Evolutionary conservation across 805 yeast species (phyloP).

Genomic region (Candida alai): DNA sequence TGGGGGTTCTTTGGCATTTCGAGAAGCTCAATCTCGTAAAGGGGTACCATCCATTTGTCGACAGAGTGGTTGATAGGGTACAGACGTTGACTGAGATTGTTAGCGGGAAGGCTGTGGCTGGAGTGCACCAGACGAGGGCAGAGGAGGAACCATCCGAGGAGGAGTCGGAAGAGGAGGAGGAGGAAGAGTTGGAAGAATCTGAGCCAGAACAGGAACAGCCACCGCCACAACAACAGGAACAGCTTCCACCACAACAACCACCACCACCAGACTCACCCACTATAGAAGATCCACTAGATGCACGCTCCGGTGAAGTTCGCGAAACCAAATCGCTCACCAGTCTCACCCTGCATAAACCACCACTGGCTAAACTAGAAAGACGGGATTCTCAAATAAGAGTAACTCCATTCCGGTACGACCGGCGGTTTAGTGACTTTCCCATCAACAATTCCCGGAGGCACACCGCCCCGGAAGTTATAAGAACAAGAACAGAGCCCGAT

Average conservation of each 20-base stretch:
- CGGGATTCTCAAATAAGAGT: slow-evolving; percentile 8
- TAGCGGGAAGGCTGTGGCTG: too few species aligned
- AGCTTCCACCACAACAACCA: too few species aligned
- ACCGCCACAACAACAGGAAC: background rate
- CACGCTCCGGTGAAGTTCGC: too few species aligned
- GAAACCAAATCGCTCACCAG: too few species aligned
- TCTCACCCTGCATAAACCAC: too few species aligned
- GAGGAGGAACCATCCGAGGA: background rate
- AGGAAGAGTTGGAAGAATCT: slow-evolving; percentile 1
- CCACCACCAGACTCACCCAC: too few species aligned
- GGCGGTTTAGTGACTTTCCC: background rate
- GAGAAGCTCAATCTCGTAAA: background rate
- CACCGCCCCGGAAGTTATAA: background rate
- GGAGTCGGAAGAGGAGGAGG: background rate
- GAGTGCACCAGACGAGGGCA: too few species aligned
- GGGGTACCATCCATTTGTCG: background rate
- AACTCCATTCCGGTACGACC: slow-evolving; percentile 9
- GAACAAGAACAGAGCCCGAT: background rate
- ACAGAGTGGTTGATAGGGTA: background rate
- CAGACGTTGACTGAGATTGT: background rate
- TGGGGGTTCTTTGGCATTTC: slow-evolving; percentile 2
- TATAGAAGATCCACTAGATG: too few species aligned
- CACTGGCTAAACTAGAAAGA: slow-evolving; percentile 3
- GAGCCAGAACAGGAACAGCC: slow-evolving; percentile 1
- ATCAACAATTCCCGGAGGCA: background rate